These are phyloP conservation scores for Geosmithia flava DNA, from an alignment of 2,329 filamentous ascomycete genomes.

Conservation along the genomic window DNA sequence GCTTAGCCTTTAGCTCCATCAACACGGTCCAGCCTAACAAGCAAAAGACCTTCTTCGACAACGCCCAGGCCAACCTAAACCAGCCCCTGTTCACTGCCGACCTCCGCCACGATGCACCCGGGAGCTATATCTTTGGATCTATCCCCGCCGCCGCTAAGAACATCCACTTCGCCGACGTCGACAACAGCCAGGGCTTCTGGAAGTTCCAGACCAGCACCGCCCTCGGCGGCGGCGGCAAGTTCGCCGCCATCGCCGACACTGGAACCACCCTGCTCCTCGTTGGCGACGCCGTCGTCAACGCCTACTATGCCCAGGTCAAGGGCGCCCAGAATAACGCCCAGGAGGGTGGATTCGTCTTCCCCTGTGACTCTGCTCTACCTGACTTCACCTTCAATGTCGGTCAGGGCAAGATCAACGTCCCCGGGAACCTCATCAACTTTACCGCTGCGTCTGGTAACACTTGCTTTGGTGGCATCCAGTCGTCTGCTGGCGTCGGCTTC, in stretches of 20 bases:
- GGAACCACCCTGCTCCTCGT: conserved; percentile 56
- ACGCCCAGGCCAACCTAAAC: conserved; percentile 14
- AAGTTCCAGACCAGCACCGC: conserved; percentile 25
- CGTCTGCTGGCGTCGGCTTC: conserved; percentile 21
- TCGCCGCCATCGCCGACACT: conserved; percentile 53
- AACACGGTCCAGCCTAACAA: conserved; percentile 19
- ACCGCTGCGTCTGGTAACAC: conserved; percentile 8
- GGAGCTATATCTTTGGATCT: conserved; percentile 29
- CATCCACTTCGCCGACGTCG: conserved; percentile 52
- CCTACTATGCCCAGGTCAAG: conserved; percentile 47
- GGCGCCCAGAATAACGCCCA: conserved; percentile 31
- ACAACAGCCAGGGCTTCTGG: conserved; percentile 25
- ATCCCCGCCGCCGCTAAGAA: conserved; percentile 40
- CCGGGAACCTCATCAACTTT: conserved; percentile 25
- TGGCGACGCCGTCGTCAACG: conserved; percentile 35
- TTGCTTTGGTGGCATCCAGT: conserved; percentile 26
- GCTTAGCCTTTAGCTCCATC: conserved; percentile 15
- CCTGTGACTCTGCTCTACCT: conserved; percentile 39
- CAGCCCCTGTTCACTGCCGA: conserved; percentile 24
- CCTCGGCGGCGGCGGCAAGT: conserved; percentile 58
- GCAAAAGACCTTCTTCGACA: conserved; percentile 22
- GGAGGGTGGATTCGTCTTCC: conserved; percentile 44
- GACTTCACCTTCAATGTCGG: conserved; percentile 23
- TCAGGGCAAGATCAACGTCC: conserved; percentile 18
- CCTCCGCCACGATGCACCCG: conserved; percentile 15